Evolutionary conservation across 306 rosid species (phyloP).

Genomic region (Calophaca sinica): DNA sequence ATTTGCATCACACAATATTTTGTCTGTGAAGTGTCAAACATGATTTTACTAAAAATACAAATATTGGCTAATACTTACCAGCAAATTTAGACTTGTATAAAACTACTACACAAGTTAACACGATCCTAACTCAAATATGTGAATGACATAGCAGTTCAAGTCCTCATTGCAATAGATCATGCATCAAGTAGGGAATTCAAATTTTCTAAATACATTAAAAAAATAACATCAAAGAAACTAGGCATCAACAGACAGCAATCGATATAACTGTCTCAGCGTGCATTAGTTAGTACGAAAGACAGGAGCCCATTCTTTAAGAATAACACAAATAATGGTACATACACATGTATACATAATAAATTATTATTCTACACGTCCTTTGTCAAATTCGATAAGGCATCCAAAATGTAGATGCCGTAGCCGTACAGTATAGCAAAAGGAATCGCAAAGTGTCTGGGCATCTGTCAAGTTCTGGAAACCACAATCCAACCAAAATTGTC

Average conservation of each 20-base stretch:
- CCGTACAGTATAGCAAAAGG: conserved; percentile 52
- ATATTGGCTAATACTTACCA: neutral
- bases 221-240: conserved; percentile 6
- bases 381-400: conserved; percentile 53
- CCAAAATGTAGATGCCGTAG: conserved; percentile 53
- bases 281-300: conserved; percentile 11
- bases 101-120: neutral
- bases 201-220: conserved; percentile 30
- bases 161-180: conserved; percentile 11
- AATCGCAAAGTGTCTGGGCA: conserved; percentile 53
- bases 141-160: conserved; percentile 10
- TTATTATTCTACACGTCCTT: conserved; percentile 59
- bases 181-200: conserved; percentile 1
- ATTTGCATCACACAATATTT: no score
- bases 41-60: no score
- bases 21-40: no score
- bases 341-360: conserved; percentile 41
- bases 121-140: conserved; percentile 5
- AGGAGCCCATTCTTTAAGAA: conserved; percentile 23
- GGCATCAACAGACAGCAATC: neutral
- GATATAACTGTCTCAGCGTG: conserved; percentile 12
- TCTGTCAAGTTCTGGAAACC: conserved; percentile 58
- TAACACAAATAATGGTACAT: conserved; percentile 40
- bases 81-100: neutral
- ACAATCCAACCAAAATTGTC: conserved; percentile 59